Conservation (phyloP, 2,329 filamentous ascomycete species). For the Colletotrichum spinosum region DNA sequence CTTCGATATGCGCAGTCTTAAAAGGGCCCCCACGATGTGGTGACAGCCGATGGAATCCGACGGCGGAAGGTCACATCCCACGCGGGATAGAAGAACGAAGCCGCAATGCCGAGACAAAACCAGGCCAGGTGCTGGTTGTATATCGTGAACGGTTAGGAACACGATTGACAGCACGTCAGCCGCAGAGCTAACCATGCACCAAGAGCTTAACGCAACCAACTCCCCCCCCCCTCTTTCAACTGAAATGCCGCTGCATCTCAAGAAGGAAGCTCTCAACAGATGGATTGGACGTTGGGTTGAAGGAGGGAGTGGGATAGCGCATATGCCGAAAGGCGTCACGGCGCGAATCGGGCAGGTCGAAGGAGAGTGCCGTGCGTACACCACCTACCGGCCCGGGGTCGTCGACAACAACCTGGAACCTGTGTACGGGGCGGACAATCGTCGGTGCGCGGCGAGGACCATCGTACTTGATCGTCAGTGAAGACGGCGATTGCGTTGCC, state of each 20-base stretch:
- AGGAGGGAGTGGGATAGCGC: neutral
- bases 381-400: too few relatives aligned
- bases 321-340: slow-evolving; percentile 16
- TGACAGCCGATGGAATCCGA: neutral
- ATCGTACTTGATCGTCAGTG: too few relatives aligned
- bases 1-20: neutral
- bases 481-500: slow-evolving; percentile 11
- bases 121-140: too few relatives aligned
- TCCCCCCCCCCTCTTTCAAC: too few relatives aligned
- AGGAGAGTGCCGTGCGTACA: too few relatives aligned
- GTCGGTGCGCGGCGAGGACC: too few relatives aligned
- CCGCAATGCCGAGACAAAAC: too few relatives aligned
- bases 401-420: too few relatives aligned
- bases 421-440: too few relatives aligned
- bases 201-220: neutral
- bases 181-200: neutral
- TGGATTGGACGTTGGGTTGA: slow-evolving; percentile 1
- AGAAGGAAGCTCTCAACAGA: neutral
- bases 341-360: slow-evolving; percentile 20
- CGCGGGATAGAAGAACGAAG: too few relatives aligned
- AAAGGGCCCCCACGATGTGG: neutral
- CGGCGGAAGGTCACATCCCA: slow-evolving; percentile 20
- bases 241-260: too few relatives aligned
- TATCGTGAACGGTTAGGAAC: neutral
- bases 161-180: neutral